These are phyloP conservation scores for Scedosporium aurantiacum DNA, from an alignment of 2,329 filamentous ascomycete genomes.

Conservation along the genomic window DNA sequence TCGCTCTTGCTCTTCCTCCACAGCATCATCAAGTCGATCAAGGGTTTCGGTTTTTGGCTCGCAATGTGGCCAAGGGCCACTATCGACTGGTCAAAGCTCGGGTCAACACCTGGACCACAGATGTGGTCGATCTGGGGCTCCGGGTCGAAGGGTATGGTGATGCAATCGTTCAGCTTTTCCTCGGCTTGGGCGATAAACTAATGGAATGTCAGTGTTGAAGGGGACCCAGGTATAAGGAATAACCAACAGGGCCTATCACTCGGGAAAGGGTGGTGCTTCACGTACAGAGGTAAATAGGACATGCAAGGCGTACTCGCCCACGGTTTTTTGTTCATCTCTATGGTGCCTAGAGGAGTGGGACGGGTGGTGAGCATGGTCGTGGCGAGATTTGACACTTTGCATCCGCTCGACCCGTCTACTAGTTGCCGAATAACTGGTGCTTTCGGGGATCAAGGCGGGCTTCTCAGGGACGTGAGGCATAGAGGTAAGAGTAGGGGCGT, in stretches of 20 bases:
- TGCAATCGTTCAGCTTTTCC: constrained; percentile 83
- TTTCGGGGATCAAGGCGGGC: constrained; percentile 35
- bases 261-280: constrained; percentile 11
- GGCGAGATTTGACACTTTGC: constrained; percentile 52
- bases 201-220: constrained; percentile 4
- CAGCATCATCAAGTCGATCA: constrained; percentile 96
- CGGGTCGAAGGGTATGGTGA: constrained; percentile 65
- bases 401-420: constrained; percentile 48
- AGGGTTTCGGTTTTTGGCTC: constrained; percentile 80
- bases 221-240: background rate
- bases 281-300: constrained; percentile 85
- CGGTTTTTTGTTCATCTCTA: constrained; percentile 73
- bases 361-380: constrained; percentile 63
- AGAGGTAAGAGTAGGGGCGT: constrained; percentile 15
- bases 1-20: constrained; percentile 97
- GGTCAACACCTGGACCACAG: constrained; percentile 81
- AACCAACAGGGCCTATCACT: background rate
- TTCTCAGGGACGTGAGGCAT: constrained; percentile 28
- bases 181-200: constrained; percentile 94
- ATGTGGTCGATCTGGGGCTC: constrained; percentile 80
- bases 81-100: constrained; percentile 87
- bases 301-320: constrained; percentile 95
- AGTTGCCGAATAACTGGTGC: constrained; percentile 28
- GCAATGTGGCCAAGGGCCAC: constrained; percentile 89
- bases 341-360: constrained; percentile 64